Base-by-base conservation (phyloP, 768 basidiomycete genomes). In the Russula foetens region DNA sequence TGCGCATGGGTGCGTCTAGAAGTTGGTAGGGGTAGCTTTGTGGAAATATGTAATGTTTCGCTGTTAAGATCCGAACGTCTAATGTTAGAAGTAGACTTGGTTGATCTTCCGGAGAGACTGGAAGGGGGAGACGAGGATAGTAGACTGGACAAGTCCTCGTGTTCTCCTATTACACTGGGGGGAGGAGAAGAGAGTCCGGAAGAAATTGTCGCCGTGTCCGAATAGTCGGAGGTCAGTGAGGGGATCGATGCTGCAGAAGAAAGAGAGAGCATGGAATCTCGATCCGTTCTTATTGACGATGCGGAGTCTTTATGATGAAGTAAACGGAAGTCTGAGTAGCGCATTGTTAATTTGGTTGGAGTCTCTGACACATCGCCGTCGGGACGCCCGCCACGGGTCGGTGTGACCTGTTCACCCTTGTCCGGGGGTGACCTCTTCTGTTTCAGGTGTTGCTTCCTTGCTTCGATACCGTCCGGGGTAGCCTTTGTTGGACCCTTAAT, bases 171-270 rank as follows among this genome's bases (percentile, higher is more conserved):
- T 26, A 58, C 23, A 53, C 61, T 62, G 12, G 53, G 63, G 28
- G 73, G 63, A 23, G 73, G 73, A 1, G 86, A 84, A 50, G 83
- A 79, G 7, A 77, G 78, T 26, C 75, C 80, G 19, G 76, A 77
- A 4, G 81, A 84, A 56, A 79, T 76, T 2, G 82, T 82, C 15
- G 79, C 75, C 7, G 78, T 75, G 58, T 86, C 84, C 17, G 84
- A 86, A 56, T 75, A 73, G 67, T 87, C 86, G 21, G 79, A 77
- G 23, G 79, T 73, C n/a, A 86, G 71, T 54, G 84, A 84, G 4
- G 86, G 84, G 19, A 80, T 85, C 33, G 76, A 75, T n/a, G 80
- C 77, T 21, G 71, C 67, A 62, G 74, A 73, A 55, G 69, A 70
- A 33, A 74, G 63, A 1, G 72, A 71, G 3, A 54, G 68, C 58